Evolutionary conservation across 2,329 filamentous ascomycete species (phyloP), one percentile per base, ranked within the genome.

Genomic region (Colletotrichum sp.): DNA sequence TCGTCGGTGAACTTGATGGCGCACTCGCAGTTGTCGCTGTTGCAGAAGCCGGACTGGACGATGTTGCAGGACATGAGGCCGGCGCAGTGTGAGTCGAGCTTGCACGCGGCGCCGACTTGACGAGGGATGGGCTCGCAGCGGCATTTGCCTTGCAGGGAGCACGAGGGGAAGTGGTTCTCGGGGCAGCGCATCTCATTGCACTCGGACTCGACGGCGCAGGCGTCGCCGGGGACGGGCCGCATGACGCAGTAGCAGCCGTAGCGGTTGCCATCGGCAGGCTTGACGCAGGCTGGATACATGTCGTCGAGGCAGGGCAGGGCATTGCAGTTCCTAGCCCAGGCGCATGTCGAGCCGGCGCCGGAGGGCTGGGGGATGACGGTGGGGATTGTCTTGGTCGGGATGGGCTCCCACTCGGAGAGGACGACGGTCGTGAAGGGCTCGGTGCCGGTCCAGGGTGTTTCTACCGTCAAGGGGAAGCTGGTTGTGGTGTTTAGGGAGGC

Each of bases 211-310:
- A 6, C 12, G 21, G 39, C 6, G 65, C 74, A 76, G 39, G 28
- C 8, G 21, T 73, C 69, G 15, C 30, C 28, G 32, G 59, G 7
- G 13, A 52, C 36, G 21, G 65, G 74, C n/a, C 18, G 34, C 44
- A 70, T 39, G 21, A 64, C 28, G 69, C 72, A 75, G 69, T 34
- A 71, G 62, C 72, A 72, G 36, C 55, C 63, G 16, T n/a, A n/a
- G 2, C 21, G 62, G 24, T 44, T 7, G n/a, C 34, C n/a, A 5
- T 32, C 18, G 9, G 8, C 15, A 2, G 34, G 30, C 3, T 30
- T 15, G 24, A 16, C 21, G 32, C 72, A 72, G n/a, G 28, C 15
- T 3, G n/a, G 30, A 9, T 36, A 39, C 44, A 75, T 26, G 21
- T 52, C 15, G 8, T 32, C 55, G 13, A 32, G 26, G 32, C 67